Conservation (phyloP, 1,284 basidiomycete genomes). For the Malassezia japonica region DNA sequence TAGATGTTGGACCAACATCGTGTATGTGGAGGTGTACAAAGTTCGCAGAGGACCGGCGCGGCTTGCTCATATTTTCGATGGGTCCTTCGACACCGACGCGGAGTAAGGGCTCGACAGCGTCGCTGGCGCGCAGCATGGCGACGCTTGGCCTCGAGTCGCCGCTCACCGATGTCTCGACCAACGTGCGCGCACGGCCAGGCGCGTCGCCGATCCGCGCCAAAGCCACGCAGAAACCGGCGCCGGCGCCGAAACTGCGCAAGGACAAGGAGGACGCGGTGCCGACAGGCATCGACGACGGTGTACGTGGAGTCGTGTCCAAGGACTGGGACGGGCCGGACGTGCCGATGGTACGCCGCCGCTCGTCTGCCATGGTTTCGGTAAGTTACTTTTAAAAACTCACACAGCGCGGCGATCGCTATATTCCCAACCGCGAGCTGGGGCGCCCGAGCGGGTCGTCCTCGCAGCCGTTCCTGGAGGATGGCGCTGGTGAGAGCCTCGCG, state of each 20-base stretch:
- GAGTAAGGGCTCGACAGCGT: neutral
- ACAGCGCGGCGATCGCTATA: slow-evolving; percentile 43
- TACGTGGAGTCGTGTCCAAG: slow-evolving; percentile 21
- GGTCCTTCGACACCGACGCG: slow-evolving; percentile 14
- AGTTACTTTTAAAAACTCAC: neutral
- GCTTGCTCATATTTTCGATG: slow-evolving; percentile 6
- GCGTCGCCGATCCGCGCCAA: slow-evolving; percentile 12
- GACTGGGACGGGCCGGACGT: slow-evolving; percentile 37
- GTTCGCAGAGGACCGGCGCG: neutral
- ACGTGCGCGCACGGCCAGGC: slow-evolving; percentile 21
- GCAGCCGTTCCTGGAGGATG: slow-evolving; percentile 21
- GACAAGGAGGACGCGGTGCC: slow-evolving; percentile 24
- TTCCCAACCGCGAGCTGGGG: slow-evolving; percentile 38
- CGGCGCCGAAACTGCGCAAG: slow-evolving; percentile 7
- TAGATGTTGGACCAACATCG: slow-evolving; percentile 10
- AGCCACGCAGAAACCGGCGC: neutral
- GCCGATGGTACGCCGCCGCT: slow-evolving; percentile 20
- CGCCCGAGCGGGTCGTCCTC: slow-evolving; percentile 21
- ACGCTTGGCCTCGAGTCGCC: slow-evolving; percentile 23
- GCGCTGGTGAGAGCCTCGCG: slow-evolving; percentile 30
- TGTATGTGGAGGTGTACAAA: neutral
- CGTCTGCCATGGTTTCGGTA: slow-evolving; percentile 19
- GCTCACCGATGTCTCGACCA: slow-evolving; percentile 27
- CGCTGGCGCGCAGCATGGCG: slow-evolving; percentile 9
- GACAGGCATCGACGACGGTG: slow-evolving; percentile 16